A percentile compares a stretch with the other conserved stretches of the same genome.
Conservation (phyloP, 768 basidiomycete genomes). For the Botryobasidium botryosum region DNA sequence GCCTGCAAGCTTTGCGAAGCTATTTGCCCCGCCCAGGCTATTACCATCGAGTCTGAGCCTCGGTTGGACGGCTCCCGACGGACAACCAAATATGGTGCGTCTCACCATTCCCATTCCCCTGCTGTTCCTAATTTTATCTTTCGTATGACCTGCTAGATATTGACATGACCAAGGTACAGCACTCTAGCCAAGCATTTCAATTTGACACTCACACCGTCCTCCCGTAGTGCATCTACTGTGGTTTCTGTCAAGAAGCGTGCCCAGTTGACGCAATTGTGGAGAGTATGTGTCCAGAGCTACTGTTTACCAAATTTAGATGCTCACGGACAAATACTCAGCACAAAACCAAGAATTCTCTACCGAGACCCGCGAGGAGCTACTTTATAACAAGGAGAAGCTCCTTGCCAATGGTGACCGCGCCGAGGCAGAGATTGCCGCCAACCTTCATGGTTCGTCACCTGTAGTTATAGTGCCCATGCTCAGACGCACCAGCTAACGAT, state of each 20-base stretch:
- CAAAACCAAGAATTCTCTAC: slow-evolving; percentile 97
- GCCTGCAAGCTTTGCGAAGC: slow-evolving; percentile 99
- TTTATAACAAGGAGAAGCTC: slow-evolving; percentile 99
- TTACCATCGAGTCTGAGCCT: slow-evolving; percentile 97
- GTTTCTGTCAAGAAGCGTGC: slow-evolving; percentile 99
- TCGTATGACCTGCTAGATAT: slow-evolving; percentile 41
- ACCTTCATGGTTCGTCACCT: slow-evolving; percentile 50
- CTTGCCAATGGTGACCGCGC: slow-evolving; percentile 90
- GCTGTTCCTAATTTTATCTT: slow-evolving; percentile 8
- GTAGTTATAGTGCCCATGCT: too few species aligned
- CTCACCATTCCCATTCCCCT: slow-evolving; percentile 5
- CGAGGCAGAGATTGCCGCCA: slow-evolving; percentile 95
- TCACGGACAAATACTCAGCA: slow-evolving; percentile 30
- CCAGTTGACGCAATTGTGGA: slow-evolving; percentile 99
- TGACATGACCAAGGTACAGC: slow-evolving; percentile 73
- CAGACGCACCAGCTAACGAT: too few species aligned
- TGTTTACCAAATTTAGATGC: slow-evolving; percentile 7
- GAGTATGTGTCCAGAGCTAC: slow-evolving; percentile 37
- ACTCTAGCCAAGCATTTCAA: background rate
- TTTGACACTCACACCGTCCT: background rate
- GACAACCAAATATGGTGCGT: slow-evolving; percentile 90
- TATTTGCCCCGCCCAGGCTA: slow-evolving; percentile 97
- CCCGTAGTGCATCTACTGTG: slow-evolving; percentile 89
- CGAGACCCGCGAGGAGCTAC: slow-evolving; percentile 92
- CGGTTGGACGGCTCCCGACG: slow-evolving; percentile 87